Evolutionary conservation across 139 green algal genomes (phyloP).

Genomic region (Auxenochlorella pyrenoidosa): DNA sequence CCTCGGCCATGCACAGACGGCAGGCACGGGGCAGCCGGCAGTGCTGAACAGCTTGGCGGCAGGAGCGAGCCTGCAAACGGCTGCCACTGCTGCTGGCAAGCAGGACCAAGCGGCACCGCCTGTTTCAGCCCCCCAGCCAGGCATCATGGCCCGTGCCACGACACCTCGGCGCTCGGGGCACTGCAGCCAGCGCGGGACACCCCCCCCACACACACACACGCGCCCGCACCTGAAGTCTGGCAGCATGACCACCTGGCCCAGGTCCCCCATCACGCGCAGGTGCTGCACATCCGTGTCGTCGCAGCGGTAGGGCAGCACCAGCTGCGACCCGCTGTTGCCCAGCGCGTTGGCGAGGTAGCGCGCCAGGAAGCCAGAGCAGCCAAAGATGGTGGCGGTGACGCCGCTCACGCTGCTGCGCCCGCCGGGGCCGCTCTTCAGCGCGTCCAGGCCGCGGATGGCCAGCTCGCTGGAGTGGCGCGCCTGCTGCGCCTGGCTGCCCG

Average conservation of each 20-base stretch:
- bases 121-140: too few relatives aligned
- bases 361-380: conserved; percentile 93
- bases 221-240: conserved; percentile 15
- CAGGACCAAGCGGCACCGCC: too few relatives aligned
- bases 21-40: too few relatives aligned
- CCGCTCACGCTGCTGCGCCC: conserved; percentile 81
- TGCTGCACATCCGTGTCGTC: conserved; percentile 88
- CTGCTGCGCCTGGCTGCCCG: neutral
- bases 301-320: conserved; percentile 90
- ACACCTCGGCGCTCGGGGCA: neutral
- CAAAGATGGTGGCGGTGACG: conserved; percentile 94
- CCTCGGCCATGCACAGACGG: too few relatives aligned
- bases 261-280: conserved; percentile 96
- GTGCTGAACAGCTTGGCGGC: too few relatives aligned
- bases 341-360: conserved; percentile 93
- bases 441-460: conserved; percentile 44
- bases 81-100: too few relatives aligned
- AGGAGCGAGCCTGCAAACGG: too few relatives aligned
- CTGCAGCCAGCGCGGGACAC: neutral
- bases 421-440: conserved; percentile 60
- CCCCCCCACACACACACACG: neutral
- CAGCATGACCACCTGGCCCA: conserved; percentile 77
- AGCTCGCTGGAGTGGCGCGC: conserved; percentile 42
- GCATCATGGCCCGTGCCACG: too few relatives aligned
- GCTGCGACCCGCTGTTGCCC: conserved; percentile 74